These are phyloP conservation scores for Globisporangium spinosum DNA, from an alignment of 352 stramenopile genomes.

Conservation along the genomic window DNA sequence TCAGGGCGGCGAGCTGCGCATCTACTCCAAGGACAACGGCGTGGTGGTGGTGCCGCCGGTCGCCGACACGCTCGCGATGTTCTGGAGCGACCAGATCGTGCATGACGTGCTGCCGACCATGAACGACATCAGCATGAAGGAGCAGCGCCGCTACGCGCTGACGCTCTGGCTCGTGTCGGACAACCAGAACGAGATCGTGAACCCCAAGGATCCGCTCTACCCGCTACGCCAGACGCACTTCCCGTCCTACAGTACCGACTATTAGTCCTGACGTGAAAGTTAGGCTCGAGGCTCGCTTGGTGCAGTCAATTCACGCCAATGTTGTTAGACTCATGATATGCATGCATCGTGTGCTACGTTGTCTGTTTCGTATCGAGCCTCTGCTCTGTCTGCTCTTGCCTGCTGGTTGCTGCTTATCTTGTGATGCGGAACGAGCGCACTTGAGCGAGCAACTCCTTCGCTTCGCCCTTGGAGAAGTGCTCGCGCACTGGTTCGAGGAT, in stretches of 20 bases:
- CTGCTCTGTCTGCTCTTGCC: background rate
- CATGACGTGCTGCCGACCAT: conserved; percentile 77
- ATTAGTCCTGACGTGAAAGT: conserved; percentile 7
- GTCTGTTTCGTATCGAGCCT: background rate
- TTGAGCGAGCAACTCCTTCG: conserved; percentile 93
- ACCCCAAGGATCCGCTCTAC: conserved; percentile 35
- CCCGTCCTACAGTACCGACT: conserved; percentile 19
- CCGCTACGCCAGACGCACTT: conserved; percentile 35
- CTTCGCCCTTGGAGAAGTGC: conserved; percentile 95
- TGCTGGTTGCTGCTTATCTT: conserved; percentile 45
- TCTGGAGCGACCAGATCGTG: conserved; percentile 84
- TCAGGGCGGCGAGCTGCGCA: conserved; percentile 51
- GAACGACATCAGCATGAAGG: conserved; percentile 25
- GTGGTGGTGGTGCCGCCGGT: conserved; percentile 54
- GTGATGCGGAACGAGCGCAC: conserved; percentile 97
- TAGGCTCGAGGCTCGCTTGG: background rate
- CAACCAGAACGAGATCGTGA: conserved; percentile 45
- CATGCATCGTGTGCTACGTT: background rate
- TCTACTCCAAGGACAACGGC: conserved; percentile 35
- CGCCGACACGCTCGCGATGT: conserved; percentile 80
- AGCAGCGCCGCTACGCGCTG: conserved; percentile 64
- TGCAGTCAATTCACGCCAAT: background rate
- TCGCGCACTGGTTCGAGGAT: conserved; percentile 95
- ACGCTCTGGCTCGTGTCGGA: conserved; percentile 85
- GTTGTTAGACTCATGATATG: background rate